A percentile compares a stretch with the other conserved stretches of the same genome.
These are phyloP conservation scores for Naganishia albida DNA, from an alignment of 1,284 basidiomycete species.

Conservation along the genomic window DNA sequence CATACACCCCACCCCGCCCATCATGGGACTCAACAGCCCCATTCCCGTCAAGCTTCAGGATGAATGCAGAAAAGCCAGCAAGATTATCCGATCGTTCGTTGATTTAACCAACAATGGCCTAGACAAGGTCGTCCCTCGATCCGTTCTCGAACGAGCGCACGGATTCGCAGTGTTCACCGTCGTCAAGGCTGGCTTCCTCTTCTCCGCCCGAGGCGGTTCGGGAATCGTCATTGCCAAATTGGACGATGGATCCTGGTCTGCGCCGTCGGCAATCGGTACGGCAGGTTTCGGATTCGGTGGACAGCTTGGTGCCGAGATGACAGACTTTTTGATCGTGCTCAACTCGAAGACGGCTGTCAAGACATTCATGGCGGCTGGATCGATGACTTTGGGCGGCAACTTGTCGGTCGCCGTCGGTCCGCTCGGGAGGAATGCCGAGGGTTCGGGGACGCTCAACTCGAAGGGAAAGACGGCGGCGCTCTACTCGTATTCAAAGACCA, in stretches of 20 bases:
- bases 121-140: slow-evolving; percentile 56
- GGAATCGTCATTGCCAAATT: slow-evolving; percentile 89
- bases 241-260: slow-evolving; percentile 84
- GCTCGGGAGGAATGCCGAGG: slow-evolving; percentile 91
- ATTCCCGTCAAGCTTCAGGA: slow-evolving; percentile 55
- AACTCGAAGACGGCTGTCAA: slow-evolving; percentile 66
- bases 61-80: slow-evolving; percentile 60
- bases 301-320: slow-evolving; percentile 67
- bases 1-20: too few species aligned
- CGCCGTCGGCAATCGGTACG: slow-evolving; percentile 92
- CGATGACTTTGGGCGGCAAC: slow-evolving; percentile 89
- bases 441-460: slow-evolving; percentile 78
- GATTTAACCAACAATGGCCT: slow-evolving; percentile 53
- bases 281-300: slow-evolving; percentile 88
- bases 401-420: slow-evolving; percentile 90
- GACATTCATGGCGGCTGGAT: slow-evolving; percentile 94
- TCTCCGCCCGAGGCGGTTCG: slow-evolving; percentile 70
- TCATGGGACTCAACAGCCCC: slow-evolving; percentile 47
- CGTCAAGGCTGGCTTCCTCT: slow-evolving; percentile 61
- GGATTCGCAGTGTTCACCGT: slow-evolving; percentile 62
- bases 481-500: slow-evolving; percentile 94
- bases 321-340: slow-evolving; percentile 90
- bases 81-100: slow-evolving; percentile 56
- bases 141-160: slow-evolving; percentile 48
- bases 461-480: slow-evolving; percentile 90